These are phyloP conservation scores for Phytophthora crassamura DNA, from an alignment of 352 stramenopile species.

Conservation along the genomic window DNA sequence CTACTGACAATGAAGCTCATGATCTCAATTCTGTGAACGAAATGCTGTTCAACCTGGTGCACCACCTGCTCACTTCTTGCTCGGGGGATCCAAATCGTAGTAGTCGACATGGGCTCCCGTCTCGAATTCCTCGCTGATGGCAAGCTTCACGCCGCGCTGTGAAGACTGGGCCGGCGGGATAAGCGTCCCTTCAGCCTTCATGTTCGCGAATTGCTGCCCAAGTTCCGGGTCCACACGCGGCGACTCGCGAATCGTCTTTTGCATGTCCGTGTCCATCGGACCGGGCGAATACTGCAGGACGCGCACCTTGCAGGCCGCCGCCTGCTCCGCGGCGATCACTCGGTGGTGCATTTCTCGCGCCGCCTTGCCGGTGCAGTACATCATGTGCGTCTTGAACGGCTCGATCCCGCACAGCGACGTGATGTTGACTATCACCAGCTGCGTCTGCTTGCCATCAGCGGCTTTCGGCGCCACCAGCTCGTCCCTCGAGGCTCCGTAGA, in stretches of 20 bases:
- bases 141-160: constrained; percentile 60
- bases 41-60: too few species aligned
- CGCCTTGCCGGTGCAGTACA: constrained; percentile 89
- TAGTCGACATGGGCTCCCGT: constrained; percentile 84
- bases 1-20: too few species aligned
- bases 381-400: constrained; percentile 76
- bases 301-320: constrained; percentile 37
- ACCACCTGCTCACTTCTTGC: too few species aligned
- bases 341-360: constrained; percentile 89
- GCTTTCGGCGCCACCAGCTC: constrained; percentile 29
- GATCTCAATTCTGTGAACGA: too few species aligned
- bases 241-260: constrained; percentile 67
- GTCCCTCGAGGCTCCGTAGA: constrained; percentile 58
- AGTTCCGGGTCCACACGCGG: constrained; percentile 47
- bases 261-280: constrained; percentile 90
- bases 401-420: constrained; percentile 86
- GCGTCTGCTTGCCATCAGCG: constrained; percentile 8
- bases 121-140: constrained; percentile 56
- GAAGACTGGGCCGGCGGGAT: constrained; percentile 65
- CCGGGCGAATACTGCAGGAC: constrained; percentile 89
- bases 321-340: constrained; percentile 75
- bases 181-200: constrained; percentile 64
- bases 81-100: constrained; percentile 52
- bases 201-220: constrained; percentile 48
- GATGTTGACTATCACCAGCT: constrained; percentile 65